These are phyloP conservation scores for Mallotus nudiflorus DNA, from an alignment of 345 rosid genomes.

Conservation along the genomic window DNA sequence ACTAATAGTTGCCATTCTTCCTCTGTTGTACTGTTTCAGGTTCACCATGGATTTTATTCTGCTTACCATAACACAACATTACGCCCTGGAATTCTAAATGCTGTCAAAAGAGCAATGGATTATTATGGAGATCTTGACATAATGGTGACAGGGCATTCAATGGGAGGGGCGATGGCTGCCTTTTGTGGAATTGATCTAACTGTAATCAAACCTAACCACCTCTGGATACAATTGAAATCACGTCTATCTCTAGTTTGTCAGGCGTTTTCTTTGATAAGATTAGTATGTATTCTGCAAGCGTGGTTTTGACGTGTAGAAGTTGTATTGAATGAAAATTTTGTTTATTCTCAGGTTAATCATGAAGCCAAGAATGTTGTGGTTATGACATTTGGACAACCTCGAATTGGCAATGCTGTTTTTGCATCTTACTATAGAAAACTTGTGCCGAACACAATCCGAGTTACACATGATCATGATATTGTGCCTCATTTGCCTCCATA, in stretches of 20 bases:
- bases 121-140: constrained; percentile 62
- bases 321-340: constrained; percentile 4
- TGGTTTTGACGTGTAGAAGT: neutral
- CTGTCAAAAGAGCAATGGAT: constrained; percentile 56
- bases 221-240: constrained; percentile 4
- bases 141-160: constrained; percentile 94
- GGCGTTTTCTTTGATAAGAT: neutral
- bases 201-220: constrained; percentile 37
- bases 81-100: constrained; percentile 71
- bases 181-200: constrained; percentile 83
- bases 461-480: constrained; percentile 75
- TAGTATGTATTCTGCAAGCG: neutral
- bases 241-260: neutral
- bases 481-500: constrained; percentile 98
- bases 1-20: neutral
- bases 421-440: constrained; percentile 63
- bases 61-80: constrained; percentile 93
- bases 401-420: constrained; percentile 88
- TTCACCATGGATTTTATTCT: constrained; percentile 87
- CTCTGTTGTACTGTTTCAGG: constrained; percentile 42
- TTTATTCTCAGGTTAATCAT: constrained; percentile 60
- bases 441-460: constrained; percentile 75
- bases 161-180: constrained; percentile 98
- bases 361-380: constrained; percentile 62
- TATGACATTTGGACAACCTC: constrained; percentile 96